These are phyloP conservation scores for Microstegium vimineum DNA, from an alignment of 176 grass and related monocot genomes.

Conservation along the genomic window DNA sequence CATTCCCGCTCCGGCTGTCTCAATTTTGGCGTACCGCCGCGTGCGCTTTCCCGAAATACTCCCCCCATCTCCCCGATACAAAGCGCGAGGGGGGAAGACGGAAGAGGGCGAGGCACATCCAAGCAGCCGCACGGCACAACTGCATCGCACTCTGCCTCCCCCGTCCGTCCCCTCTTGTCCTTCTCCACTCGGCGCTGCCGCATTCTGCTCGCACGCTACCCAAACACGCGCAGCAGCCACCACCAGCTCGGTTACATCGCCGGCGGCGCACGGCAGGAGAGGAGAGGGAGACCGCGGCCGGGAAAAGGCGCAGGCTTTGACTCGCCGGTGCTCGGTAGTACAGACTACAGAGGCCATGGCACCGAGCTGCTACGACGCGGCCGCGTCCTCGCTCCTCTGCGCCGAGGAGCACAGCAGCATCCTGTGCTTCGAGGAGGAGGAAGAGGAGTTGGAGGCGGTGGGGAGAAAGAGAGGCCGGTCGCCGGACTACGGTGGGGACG, in stretches of 20 bases:
- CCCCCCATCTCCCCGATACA: constrained; percentile 14
- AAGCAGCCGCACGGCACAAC: constrained; percentile 25
- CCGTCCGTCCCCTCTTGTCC: not conserved
- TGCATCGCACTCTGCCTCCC: not conserved
- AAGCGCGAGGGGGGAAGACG: not conserved
- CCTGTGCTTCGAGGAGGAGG: constrained; percentile 58
- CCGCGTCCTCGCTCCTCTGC: constrained; percentile 76
- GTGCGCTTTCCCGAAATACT: constrained; percentile 40
- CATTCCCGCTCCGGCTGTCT: constrained; percentile 28
- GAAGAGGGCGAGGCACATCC: not conserved
- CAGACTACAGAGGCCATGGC: constrained; percentile 60
- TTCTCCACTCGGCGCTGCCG: constrained; percentile 3
- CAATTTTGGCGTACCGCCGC: constrained; percentile 29
- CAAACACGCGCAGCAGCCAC: constrained; percentile 13
- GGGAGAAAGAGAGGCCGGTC: constrained; percentile 27
- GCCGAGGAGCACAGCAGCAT: constrained; percentile 80
- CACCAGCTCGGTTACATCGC: not conserved
- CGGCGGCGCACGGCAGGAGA: not conserved
- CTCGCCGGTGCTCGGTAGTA: not conserved
- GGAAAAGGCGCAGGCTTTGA: not conserved
- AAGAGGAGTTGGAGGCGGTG: not conserved
- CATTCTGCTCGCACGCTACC: constrained; percentile 20
- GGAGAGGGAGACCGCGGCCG: not conserved
- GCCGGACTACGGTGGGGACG: constrained; percentile 18
- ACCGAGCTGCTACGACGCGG: constrained; percentile 56